Percentiles rank a stretch among this genome's conserved stretches.
These are phyloP conservation scores for Blastocystis sp. DNA, from an alignment of 352 stramenopile genomes.

Conservation along the genomic window DNA sequence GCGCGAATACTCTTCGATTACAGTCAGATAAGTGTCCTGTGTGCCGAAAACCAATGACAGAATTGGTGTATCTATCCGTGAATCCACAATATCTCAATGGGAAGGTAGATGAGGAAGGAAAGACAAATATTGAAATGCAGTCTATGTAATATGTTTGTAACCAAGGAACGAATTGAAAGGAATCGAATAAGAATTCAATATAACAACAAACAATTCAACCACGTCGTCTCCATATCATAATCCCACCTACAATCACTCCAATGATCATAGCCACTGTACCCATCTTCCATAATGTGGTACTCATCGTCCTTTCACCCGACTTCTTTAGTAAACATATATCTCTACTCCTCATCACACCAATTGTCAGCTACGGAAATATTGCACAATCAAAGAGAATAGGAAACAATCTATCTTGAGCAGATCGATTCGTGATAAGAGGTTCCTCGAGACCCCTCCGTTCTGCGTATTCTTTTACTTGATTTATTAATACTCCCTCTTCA, in stretches of 20 bases:
- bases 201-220: conserved; percentile 43
- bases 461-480: background rate
- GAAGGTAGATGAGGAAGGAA: background rate
- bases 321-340: conserved; percentile 17
- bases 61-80: conserved; percentile 62
- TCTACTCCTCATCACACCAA: background rate
- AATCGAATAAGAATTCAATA: no score
- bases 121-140: conserved; percentile 35
- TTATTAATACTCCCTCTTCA: background rate
- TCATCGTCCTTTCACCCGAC: background rate
- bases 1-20: conserved; percentile 58
- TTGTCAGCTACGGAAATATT: background rate
- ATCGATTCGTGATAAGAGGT: background rate
- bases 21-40: conserved; percentile 66
- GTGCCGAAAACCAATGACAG: conserved; percentile 63
- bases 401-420: conserved; percentile 11
- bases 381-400: conserved; percentile 40
- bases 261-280: background rate
- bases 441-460: background rate
- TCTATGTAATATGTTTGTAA: background rate
- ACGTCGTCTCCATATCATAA: background rate
- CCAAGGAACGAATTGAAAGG: conserved; percentile 98
- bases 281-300: background rate
- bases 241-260: conserved; percentile 11
- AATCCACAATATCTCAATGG: conserved; percentile 48